A percentile compares a stretch with the other conserved stretches of the same genome.
Conservation (phyloP, 2,329 filamentous ascomycete species). For the Beauveria pseudobassiana region DNA sequence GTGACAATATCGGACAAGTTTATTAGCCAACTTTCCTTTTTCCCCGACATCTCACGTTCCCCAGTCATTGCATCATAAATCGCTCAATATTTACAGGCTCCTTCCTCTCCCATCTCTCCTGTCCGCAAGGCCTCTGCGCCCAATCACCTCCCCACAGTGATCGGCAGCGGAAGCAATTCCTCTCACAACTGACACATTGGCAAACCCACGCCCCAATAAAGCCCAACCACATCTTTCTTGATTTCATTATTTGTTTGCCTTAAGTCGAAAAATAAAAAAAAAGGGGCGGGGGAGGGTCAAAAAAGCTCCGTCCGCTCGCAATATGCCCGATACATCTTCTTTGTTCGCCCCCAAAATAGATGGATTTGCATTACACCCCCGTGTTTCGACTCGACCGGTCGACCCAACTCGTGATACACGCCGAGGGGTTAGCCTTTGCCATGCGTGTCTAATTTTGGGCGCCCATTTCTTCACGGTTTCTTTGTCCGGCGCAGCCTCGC, state of each 20-base stretch:
- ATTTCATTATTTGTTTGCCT: no score
- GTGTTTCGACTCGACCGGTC: slow-evolving; percentile 2
- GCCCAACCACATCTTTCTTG: no score
- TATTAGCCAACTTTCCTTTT: no score
- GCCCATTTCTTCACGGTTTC: background rate
- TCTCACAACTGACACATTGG: background rate
- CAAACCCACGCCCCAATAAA: no score
- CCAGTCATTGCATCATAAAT: no score
- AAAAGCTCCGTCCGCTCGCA: background rate
- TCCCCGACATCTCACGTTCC: no score
- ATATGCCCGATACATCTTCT: background rate
- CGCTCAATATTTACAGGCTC: no score
- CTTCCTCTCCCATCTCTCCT: no score
- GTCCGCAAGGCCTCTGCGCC: no score
- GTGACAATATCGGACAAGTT: no score
- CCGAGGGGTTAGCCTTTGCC: background rate
- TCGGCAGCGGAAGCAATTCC: background rate
- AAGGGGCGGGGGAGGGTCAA: background rate
- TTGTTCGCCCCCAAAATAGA: slow-evolving; percentile 4
- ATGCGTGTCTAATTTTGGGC: background rate
- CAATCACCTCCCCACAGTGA: background rate
- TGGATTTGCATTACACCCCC: background rate
- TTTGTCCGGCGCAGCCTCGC: background rate
- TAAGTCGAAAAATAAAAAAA: background rate
- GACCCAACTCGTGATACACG: background rate